Percentiles rank a stretch among this genome's conserved stretches.
Conservation (phyloP, 75 land plant genomes). For the Pinus albicaulis region DNA sequence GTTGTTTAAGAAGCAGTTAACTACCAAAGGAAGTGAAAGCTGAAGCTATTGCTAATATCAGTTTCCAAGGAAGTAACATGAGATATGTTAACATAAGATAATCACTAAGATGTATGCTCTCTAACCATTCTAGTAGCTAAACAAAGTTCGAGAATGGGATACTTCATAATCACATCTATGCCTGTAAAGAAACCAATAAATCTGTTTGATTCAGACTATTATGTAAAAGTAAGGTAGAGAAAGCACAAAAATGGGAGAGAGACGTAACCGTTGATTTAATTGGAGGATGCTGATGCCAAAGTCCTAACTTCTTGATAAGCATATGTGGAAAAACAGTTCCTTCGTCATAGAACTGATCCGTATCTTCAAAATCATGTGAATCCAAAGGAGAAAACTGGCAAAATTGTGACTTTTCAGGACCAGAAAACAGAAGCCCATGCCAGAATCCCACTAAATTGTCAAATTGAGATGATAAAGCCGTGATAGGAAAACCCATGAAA, state of each 20-base stretch:
- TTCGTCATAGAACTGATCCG: background rate
- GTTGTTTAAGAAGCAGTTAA: no score
- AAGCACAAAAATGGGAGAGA: background rate
- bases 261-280: background rate
- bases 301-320: background rate
- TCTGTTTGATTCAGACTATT: no score
- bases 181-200: no score
- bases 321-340: background rate
- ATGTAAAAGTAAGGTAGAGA: no score
- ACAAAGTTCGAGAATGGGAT: no score
- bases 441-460: conserved; percentile 5
- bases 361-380: background rate
- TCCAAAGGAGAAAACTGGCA: background rate
- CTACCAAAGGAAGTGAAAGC: no score
- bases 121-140: no score
- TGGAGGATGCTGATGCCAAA: conserved; percentile 5
- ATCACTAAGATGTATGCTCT: no score
- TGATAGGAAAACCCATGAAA: background rate
- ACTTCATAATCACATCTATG: no score
- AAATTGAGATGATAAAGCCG: background rate
- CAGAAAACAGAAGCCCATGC: background rate
- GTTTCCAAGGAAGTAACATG: no score
- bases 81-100: no score
- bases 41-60: no score
- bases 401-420: background rate